Evolutionary conservation across 306 rosid species (phyloP), one percentile per base, ranked within the genome.

Genomic region (Trichosanthes cucumerina): DNA sequence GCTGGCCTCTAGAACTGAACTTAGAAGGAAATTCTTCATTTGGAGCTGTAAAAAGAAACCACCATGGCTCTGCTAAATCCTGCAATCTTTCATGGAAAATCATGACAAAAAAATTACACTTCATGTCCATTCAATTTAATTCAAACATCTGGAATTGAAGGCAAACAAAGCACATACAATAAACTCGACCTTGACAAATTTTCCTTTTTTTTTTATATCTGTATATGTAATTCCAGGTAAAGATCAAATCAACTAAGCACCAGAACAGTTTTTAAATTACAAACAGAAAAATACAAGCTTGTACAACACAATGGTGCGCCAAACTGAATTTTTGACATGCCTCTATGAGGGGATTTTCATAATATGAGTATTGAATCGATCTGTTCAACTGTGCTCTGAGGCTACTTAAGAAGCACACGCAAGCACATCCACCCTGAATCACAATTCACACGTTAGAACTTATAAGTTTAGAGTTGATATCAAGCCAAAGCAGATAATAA

Each of bases 241-340:
- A 74, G 46, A 28, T 72, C 59, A 70, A 74, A 74, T 74, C 63
- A 33, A 43, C 47, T 19, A 74, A 74, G 62, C 44, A 50, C 78
- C 63, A 74, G 28, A 49, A 9, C 31, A 74, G 78, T 74, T 74
- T 16, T 73, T 50, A 74, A 74, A 52, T 74, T 74, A 74, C 78
- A 74, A 74, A 74, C 60, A 52, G 62, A 50, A 74, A 73, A 74
- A 74, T 74, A 74, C 78, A 74, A 49, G 78, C 47, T 74, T 49
- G 78, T 74, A 74, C 78, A 74, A 74, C 62, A 74, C 62, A 74
- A 74, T 74, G 78, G 63, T 74, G 78, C 41, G 31, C 18, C 62
- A 74, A 50, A 73, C 78, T 74, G 78, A 74, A 50, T 31, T 31
- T 73, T 49, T 49, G 62, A 74, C 60, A 74, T 50, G 43, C 60